A percentile compares a stretch with the other conserved stretches of the same genome.
These are phyloP conservation scores for Phytophthora pseudosyringae DNA, from an alignment of 352 stramenopile genomes.

Conservation along the genomic window DNA sequence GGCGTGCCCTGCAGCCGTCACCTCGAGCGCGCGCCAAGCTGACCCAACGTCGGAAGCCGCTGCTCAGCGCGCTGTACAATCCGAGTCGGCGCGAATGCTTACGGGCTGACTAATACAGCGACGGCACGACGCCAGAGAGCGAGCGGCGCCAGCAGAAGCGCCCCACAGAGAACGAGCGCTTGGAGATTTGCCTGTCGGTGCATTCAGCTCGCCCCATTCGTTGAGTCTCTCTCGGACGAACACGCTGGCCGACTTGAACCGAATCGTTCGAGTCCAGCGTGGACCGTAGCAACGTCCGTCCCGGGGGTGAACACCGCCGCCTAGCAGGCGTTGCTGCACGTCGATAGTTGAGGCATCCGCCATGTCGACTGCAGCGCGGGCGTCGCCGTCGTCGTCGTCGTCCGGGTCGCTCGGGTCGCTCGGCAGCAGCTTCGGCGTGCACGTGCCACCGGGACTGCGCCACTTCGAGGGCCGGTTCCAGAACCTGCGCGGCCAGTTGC, in stretches of 20 bases:
- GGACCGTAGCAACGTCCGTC: neutral
- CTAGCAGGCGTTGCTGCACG: neutral
- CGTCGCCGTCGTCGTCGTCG: slow-evolving; percentile 18
- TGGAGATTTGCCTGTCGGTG: slow-evolving; percentile 19
- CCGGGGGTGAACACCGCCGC: neutral
- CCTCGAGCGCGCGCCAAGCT: neutral
- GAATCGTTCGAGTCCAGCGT: slow-evolving; percentile 22
- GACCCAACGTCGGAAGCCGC: slow-evolving; percentile 16
- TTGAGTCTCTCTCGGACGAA: slow-evolving; percentile 13
- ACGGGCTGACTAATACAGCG: slow-evolving; percentile 1
- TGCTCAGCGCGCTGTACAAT: neutral
- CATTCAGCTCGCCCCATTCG: slow-evolving; percentile 19
- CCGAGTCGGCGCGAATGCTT: slow-evolving; percentile 30
- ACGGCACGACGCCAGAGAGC: slow-evolving; percentile 23
- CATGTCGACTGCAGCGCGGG: slow-evolving; percentile 19
- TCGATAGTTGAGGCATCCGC: neutral
- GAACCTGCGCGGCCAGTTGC: slow-evolving; percentile 40
- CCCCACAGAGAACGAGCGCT: slow-evolving; percentile 1
- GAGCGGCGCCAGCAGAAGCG: slow-evolving; percentile 4
- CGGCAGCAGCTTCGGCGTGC: slow-evolving; percentile 22
- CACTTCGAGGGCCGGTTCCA: slow-evolving; percentile 40
- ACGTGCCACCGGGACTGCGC: slow-evolving; percentile 36
- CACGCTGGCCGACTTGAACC: slow-evolving; percentile 15
- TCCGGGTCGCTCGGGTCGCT: slow-evolving; percentile 17
- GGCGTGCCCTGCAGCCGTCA: no score